These are phyloP conservation scores for Fraxinus velutina DNA, from an alignment of 305 asterid genomes.

Conservation along the genomic window DNA sequence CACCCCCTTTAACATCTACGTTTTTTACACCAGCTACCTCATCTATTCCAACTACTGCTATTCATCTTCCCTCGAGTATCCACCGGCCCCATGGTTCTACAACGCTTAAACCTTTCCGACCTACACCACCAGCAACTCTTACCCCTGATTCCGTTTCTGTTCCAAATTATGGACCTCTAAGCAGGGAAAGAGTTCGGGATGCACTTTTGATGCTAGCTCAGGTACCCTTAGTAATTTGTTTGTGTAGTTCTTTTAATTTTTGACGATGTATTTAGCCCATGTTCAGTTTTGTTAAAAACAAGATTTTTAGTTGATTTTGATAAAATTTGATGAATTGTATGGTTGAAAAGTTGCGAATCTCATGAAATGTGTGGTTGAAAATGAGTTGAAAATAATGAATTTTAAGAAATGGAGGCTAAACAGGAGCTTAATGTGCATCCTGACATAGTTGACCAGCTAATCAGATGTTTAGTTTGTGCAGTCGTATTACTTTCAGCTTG, in stretches of 20 bases:
- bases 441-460: neutral
- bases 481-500: neutral
- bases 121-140: neutral
- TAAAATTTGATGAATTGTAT: no score
- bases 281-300: no score
- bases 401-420: neutral
- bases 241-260: neutral
- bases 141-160: neutral
- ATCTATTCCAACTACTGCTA: neutral
- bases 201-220: neutral
- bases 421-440: neutral
- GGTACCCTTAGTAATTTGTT: neutral
- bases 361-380: no score
- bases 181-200: neutral
- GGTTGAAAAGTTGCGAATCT: no score
- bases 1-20: neutral
- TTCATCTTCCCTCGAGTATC: neutral
- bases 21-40: neutral
- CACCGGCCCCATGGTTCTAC: neutral
- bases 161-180: neutral
- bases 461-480: neutral
- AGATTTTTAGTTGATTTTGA: no score
- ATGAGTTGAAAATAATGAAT: no score
- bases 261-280: neutral
- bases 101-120: neutral